A percentile compares a stretch with the other conserved stretches of the same genome.
These are phyloP conservation scores for Dactylis glomerata DNA, from an alignment of 176 grass and related monocot genomes.

Conservation along the genomic window DNA sequence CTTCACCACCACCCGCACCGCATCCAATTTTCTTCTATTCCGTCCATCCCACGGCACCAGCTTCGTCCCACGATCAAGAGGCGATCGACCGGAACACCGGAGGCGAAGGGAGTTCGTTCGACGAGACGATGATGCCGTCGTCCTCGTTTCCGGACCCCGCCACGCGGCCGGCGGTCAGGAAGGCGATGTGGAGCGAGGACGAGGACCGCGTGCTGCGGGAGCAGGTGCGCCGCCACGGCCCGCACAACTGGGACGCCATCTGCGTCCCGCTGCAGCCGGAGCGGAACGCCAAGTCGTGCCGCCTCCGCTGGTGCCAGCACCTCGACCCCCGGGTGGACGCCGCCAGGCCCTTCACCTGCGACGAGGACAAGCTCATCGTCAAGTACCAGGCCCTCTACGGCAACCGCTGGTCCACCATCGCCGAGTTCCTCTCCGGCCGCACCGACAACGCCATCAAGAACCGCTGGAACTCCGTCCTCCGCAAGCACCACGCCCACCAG, in stretches of 20 bases:
- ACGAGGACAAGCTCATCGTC: slow-evolving; percentile 51
- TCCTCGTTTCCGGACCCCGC: background rate
- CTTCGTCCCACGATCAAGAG: background rate
- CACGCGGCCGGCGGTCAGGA: slow-evolving; percentile 11
- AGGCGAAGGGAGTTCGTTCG: background rate
- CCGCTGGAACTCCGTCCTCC: slow-evolving; percentile 80
- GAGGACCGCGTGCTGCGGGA: slow-evolving; percentile 48
- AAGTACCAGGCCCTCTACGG: slow-evolving; percentile 16
- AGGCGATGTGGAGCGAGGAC: slow-evolving; percentile 51
- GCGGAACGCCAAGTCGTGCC: slow-evolving; percentile 65
- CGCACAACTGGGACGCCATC: slow-evolving; percentile 59
- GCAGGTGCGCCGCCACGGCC: slow-evolving; percentile 42
- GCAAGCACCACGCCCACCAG: slow-evolving; percentile 3
- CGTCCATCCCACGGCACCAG: background rate
- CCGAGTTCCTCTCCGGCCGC: slow-evolving; percentile 65
- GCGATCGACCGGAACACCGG: background rate
- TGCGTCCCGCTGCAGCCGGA: slow-evolving; percentile 29
- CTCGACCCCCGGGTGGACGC: slow-evolving; percentile 41
- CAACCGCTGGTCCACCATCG: slow-evolving; percentile 86
- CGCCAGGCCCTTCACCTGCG: slow-evolving; percentile 32
- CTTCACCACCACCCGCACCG: background rate
- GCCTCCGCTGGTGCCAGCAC: slow-evolving; percentile 74
- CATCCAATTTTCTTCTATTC: background rate
- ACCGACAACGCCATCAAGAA: slow-evolving; percentile 95
- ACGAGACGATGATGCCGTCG: background rate